Evolutionary conservation across 2,329 filamentous ascomycete genomes (phyloP).

Genomic region (Nigrospora osmanthi): DNA sequence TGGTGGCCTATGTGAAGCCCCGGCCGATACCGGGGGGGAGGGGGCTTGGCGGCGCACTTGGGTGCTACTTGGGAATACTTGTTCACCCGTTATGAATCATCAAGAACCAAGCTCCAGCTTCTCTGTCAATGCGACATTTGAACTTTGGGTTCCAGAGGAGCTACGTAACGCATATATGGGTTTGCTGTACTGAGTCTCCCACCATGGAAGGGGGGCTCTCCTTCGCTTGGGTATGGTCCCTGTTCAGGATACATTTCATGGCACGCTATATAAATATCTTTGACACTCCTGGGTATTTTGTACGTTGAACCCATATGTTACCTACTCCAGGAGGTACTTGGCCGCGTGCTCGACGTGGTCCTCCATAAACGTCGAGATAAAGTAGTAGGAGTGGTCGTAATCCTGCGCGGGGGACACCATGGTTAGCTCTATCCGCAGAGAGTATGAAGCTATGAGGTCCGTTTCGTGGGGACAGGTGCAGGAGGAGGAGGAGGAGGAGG

Average conservation of each 20-base stretch:
- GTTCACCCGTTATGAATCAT: no score
- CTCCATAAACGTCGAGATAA: conserved; percentile 83
- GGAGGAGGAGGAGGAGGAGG: background rate
- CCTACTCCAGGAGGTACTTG: conserved; percentile 59
- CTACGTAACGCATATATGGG: no score
- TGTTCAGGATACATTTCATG: background rate
- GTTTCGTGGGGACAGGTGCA: background rate
- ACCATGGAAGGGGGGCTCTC: no score
- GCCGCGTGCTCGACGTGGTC: conserved; percentile 91
- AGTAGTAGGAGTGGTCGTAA: conserved; percentile 97
- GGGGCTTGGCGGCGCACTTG: no score
- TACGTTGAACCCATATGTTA: conserved; percentile 10
- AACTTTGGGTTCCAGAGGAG: no score
- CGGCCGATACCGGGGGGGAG: no score
- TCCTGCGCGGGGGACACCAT: conserved; percentile 40
- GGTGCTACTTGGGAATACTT: no score
- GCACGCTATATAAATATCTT: background rate
- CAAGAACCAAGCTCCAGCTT: no score
- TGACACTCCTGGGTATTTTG: background rate
- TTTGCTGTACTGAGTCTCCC: no score
- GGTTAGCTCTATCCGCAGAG: background rate
- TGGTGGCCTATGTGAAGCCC: no score
- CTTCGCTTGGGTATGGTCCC: no score
- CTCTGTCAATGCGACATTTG: no score
- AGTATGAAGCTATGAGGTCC: background rate